A percentile compares a stretch with the other conserved stretches of the same genome.
phyloP scores from a whole-genome alignment of 1,284 basidiomycete genomes.

The Anthracocystis walkeri region DNA sequence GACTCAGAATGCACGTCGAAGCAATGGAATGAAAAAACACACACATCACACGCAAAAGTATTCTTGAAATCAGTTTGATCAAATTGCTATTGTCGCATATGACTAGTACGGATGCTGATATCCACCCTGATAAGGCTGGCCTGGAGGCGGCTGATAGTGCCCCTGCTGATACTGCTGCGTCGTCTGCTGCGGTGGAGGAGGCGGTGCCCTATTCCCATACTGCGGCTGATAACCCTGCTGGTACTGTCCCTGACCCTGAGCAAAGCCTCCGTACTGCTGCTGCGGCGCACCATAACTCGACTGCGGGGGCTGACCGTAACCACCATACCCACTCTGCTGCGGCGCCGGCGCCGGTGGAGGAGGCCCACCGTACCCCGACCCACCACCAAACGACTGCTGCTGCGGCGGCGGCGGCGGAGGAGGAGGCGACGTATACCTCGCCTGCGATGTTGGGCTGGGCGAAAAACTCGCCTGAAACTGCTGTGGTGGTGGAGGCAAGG shows the following conservation, averaged over 20 bases:
- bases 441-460: constrained; percentile 17
- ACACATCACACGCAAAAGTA: background rate
- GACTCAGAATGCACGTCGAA: no score
- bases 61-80: background rate
- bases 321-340: constrained; percentile 21
- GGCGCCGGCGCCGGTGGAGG: constrained; percentile 15
- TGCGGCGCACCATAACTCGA: constrained; percentile 16
- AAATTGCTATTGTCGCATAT: background rate
- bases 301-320: constrained; percentile 16
- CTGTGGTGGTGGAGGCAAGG: constrained; percentile 32
- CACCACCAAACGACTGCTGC: constrained; percentile 4
- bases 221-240: constrained; percentile 19
- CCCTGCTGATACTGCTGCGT: constrained; percentile 14
- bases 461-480: constrained; percentile 33
- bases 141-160: constrained; percentile 8
- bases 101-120: constrained; percentile 31
- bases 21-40: background rate
- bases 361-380: constrained; percentile 15
- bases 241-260: constrained; percentile 8
- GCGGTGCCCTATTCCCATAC: constrained; percentile 8
- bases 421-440: constrained; percentile 27
- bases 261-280: constrained; percentile 22
- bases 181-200: constrained; percentile 18
- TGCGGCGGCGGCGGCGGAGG: constrained; percentile 11
- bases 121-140: constrained; percentile 5